Evolutionary conservation across 495 filamentous ascomycete genomes (phyloP).

Genomic region (Trichocladium antarcticum): DNA sequence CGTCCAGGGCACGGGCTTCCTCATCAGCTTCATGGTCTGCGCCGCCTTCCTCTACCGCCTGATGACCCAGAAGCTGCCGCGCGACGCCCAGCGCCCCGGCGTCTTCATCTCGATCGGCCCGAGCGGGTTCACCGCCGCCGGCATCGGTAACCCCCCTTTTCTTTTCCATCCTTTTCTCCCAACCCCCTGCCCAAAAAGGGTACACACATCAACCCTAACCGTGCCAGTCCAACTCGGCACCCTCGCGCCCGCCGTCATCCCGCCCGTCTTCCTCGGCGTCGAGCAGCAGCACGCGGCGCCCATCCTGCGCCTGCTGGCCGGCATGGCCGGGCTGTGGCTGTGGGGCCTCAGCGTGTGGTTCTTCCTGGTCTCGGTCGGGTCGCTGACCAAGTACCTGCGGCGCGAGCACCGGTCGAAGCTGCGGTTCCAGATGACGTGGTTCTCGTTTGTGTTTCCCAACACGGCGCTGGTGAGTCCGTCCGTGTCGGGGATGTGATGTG

Average conservation of each 20-base stretch:
- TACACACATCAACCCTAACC: background rate
- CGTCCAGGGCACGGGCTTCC: slow-evolving; percentile 73
- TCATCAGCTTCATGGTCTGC: slow-evolving; percentile 78
- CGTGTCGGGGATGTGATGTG: no score
- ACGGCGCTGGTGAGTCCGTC: slow-evolving; percentile 45
- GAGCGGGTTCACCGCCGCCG: slow-evolving; percentile 65
- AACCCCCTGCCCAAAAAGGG: background rate
- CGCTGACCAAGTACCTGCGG: slow-evolving; percentile 60
- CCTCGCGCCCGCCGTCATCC: slow-evolving; percentile 29
- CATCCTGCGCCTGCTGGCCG: slow-evolving; percentile 32
- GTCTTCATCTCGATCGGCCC: slow-evolving; percentile 81
- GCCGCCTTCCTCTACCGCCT: slow-evolving; percentile 77
- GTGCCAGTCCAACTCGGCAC: slow-evolving; percentile 35
- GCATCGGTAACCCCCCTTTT: slow-evolving; percentile 30
- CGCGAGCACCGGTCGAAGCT: slow-evolving; percentile 41
- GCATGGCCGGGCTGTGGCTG: slow-evolving; percentile 57
- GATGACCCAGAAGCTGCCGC: slow-evolving; percentile 84
- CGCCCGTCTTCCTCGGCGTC: slow-evolving; percentile 16
- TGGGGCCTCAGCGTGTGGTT: slow-evolving; percentile 83
- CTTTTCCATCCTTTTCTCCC: background rate
- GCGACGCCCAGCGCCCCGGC: slow-evolving; percentile 62
- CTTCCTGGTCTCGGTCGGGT: slow-evolving; percentile 67
- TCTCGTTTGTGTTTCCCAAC: slow-evolving; percentile 79
- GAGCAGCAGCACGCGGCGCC: slow-evolving; percentile 28
- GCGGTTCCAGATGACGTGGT: slow-evolving; percentile 81